Base-by-base conservation (phyloP, 2,329 filamentous ascomycete genomes). In the Penicillium sp. region DNA sequence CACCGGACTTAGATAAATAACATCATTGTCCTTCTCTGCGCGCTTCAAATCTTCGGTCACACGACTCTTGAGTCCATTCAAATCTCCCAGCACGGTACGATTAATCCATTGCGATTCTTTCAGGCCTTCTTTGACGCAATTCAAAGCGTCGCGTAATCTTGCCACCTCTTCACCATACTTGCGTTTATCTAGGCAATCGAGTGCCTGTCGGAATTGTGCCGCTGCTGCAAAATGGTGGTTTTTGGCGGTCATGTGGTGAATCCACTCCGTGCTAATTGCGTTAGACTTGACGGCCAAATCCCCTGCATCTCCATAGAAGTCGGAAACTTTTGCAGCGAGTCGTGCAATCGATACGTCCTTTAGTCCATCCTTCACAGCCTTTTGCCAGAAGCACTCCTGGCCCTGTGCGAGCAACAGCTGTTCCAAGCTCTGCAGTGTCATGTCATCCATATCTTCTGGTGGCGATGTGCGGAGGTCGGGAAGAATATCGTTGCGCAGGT, bases 341-440 rank as follows among this genome's bases (percentile, higher is more conserved):
- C 96, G 95, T 2, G 95, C 90, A 60, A 99, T 96, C 0, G 89
- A 91, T 1, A 87, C 90, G 71, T 99, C 95, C 73, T 96, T 97
- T 77, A 96, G 87, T 24, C 88, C 87, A 71, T 97, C 93, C 79
- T 96, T 93, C 57, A 96, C 93, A 1, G 95, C 93, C 73, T 96
- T 98, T 66, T 95, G 90, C 95, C 95, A 99, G 75, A 95, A 98
- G 72, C 93, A 98, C 77, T 99, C 95, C 71, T 99, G 95, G 27
- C 90, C 93, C 72, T 99, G 92, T 1, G 93, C 93, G 10, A 99
- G 82, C 72, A 96, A 86, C 29, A 99, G 82, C 72, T 93, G 86
- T 65, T 90, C 85, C 46, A 98, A 78, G 52, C 90, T 91, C 67
- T 93, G 90, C 48, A 99, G 81, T 0, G 93, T 97, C 68, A 90